Percentiles rank a stretch among this genome's conserved stretches.
Conservation (phyloP, 345 rosid species). For the Heritiera littoralis region DNA sequence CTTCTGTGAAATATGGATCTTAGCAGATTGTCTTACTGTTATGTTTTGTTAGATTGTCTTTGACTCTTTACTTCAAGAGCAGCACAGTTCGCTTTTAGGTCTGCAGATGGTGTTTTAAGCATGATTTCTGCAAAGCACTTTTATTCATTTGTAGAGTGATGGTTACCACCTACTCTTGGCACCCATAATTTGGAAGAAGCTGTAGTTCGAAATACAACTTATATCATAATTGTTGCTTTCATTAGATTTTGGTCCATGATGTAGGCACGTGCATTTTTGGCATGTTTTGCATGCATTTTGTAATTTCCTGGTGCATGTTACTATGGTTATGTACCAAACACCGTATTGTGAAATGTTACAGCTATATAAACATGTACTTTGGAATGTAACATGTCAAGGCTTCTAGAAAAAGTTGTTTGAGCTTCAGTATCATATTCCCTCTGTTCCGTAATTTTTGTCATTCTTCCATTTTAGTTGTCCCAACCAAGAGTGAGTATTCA, state of each 20-base stretch:
- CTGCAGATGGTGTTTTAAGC: background rate
- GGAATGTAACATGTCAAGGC: background rate
- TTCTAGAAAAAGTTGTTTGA: background rate
- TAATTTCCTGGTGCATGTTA: background rate
- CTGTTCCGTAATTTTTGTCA: no score
- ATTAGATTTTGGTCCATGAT: background rate
- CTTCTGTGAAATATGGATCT: background rate
- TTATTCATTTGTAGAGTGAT: background rate
- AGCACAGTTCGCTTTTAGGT: background rate
- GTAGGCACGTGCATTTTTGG: background rate
- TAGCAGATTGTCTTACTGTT: background rate
- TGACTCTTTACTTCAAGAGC: background rate
- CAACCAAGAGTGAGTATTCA: background rate
- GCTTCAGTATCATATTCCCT: background rate
- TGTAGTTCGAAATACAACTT: background rate
- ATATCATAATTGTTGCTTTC: background rate
- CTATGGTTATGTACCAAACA: conserved; percentile 2
- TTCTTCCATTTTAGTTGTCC: background rate
- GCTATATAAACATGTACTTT: background rate
- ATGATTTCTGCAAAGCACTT: no score
- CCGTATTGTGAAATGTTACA: background rate
- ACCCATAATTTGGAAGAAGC: background rate
- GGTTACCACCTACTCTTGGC: background rate
- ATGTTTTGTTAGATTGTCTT: background rate
- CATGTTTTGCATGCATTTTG: background rate